Conservation (phyloP, 2,329 filamentous ascomycete species). For the Fusarium virguliforme region DNA sequence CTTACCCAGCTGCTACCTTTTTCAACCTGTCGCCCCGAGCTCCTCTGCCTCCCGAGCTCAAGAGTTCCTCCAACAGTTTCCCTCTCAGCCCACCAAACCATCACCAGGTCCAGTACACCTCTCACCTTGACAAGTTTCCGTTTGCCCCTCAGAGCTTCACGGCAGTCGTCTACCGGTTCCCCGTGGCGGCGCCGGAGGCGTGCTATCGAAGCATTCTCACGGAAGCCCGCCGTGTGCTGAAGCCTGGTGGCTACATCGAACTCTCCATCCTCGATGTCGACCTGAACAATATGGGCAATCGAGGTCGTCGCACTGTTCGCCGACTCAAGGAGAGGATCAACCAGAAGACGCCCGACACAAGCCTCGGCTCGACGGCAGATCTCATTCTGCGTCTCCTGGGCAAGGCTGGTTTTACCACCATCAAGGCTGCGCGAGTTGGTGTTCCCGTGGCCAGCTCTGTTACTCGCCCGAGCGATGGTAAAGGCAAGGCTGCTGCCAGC, state of each 20-base stretch:
- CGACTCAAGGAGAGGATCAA: constrained; percentile 81
- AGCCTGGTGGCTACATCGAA: constrained; percentile 85
- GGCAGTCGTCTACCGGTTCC: constrained; percentile 84
- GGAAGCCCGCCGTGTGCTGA: constrained; percentile 83
- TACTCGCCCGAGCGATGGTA: constrained; percentile 49
- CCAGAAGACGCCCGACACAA: constrained; percentile 71
- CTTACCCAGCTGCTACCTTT: constrained; percentile 81
- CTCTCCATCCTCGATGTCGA: constrained; percentile 84
- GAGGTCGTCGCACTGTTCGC: constrained; percentile 77
- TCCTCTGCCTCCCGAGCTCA: constrained; percentile 64
- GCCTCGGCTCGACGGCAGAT: constrained; percentile 73
- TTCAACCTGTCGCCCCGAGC: constrained; percentile 80
- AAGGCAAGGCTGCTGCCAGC: constrained; percentile 33
- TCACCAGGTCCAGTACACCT: constrained; percentile 79
- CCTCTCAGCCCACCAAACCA: constrained; percentile 78
- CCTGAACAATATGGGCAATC: constrained; percentile 85
- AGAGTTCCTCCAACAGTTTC: constrained; percentile 62
- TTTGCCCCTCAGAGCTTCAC: constrained; percentile 84
- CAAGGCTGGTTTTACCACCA: constrained; percentile 77
- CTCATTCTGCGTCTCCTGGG: constrained; percentile 78
- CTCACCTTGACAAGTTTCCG: constrained; percentile 77
- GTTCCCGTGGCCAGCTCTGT: constrained; percentile 78
- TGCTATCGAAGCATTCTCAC: constrained; percentile 80
- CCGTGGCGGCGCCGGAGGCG: constrained; percentile 76
- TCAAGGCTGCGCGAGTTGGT: constrained; percentile 84